Base-by-base conservation (phyloP, 306 rosid genomes). In the Hippophae gyantsensis region DNA sequence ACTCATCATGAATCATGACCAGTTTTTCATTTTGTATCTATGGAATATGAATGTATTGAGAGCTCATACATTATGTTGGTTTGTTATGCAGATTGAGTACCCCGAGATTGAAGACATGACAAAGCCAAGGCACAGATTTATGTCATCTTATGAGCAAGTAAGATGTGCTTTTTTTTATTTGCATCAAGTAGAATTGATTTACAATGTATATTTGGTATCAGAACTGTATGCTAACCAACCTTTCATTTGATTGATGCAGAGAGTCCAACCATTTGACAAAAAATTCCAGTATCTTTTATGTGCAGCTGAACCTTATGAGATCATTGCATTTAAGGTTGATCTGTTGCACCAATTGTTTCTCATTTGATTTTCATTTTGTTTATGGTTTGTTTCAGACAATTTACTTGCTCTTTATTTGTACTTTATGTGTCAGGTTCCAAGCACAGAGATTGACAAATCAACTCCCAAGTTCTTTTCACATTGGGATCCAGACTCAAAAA, bases 101-200 rank as follows among this genome's bases (percentile, higher is more conserved):
- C 98, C 98, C 48, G 98, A 92, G 69, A 92, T 92, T 72, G 98
- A 87, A 80, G 98, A 92, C 74, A 82, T 78, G 7, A 64, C 85
- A 2, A 92, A 83, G 79, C 98, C 96, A 8, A 85, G 98, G 66
- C 98, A 92, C 63, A 81, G 95, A 6, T 87, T 92, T 76, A 87
- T 92, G 98, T 92, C 98, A 54, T 92, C 98, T 53, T 92, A 85
- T 48, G 98, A 92, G 74, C 98, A 92, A 89, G 98, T 87, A 10
- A 40, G 26, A 58, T 42, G 48, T 64, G 13, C 10, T 11, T 55
- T 43, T 26, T 59, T 48, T 42, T 52, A 6, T 25, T 3, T 56
- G 63, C 14, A 8, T 49, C 7, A 6, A 42, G 32, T 49, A 49
- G 10, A 25, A n/a, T 27, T 42, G 52, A 23, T 43, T 51, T 52